phyloP scores from a whole-genome alignment of 352 stramenopile genomes.

The Plasmopara viticola region DNA sequence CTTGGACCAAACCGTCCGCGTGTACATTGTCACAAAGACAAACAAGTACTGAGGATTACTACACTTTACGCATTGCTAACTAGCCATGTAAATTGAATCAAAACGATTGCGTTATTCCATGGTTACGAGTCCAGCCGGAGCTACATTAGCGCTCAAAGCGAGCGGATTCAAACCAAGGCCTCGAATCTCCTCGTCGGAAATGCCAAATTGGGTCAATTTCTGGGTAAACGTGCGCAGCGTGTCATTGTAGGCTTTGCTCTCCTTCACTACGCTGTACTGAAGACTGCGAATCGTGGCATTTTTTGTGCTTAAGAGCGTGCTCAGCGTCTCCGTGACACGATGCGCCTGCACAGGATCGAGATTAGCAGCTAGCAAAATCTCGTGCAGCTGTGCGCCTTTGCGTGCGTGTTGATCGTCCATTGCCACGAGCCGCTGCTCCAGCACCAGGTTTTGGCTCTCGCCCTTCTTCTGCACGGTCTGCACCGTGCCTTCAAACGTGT shows the following conservation, averaged over 20 bases:
- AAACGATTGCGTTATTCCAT: conserved; percentile 30
- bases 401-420: conserved; percentile 74
- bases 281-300: conserved; percentile 54
- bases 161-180: conserved; percentile 56
- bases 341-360: conserved; percentile 65
- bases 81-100: too few relatives aligned
- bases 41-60: conserved; percentile 80
- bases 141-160: conserved; percentile 46
- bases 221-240: conserved; percentile 63
- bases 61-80: neutral
- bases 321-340: conserved; percentile 61
- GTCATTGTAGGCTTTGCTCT: conserved; percentile 77
- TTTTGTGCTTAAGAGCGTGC: conserved; percentile 51
- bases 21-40: conserved; percentile 95
- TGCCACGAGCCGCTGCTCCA: conserved; percentile 75
- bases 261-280: conserved; percentile 63
- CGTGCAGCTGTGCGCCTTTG: conserved; percentile 63
- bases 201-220: conserved; percentile 60
- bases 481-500: conserved; percentile 87
- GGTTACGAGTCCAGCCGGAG: conserved; percentile 66
- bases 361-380: conserved; percentile 65
- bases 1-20: conserved; percentile 92
- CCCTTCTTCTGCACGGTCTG: conserved; percentile 86
- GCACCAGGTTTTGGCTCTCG: conserved; percentile 87
- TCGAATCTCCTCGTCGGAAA: conserved; percentile 69